A percentile compares a stretch with the other conserved stretches of the same genome.
Conservation (phyloP, 2,329 filamentous ascomycete genomes). For the Aureobasidium musti region DNA sequence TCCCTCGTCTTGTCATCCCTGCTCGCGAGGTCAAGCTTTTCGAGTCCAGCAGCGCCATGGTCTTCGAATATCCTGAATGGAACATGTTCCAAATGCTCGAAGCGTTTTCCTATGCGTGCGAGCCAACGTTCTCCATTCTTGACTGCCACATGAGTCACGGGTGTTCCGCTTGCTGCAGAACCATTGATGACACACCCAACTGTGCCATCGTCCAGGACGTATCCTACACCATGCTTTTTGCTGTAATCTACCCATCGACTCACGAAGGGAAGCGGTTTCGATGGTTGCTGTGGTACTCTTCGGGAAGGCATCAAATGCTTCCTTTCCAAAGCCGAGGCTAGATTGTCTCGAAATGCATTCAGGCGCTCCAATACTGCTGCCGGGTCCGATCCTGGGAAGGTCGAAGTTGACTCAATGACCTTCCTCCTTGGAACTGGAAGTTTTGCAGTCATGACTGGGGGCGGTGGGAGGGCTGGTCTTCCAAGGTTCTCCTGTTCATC, state of each 20-base stretch:
- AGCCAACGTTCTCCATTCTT: slow-evolving; percentile 71
- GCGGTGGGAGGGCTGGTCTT: slow-evolving; percentile 36
- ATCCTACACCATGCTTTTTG: slow-evolving; percentile 81
- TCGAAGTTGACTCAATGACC: slow-evolving; percentile 33
- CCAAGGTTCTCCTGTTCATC: slow-evolving; percentile 37
- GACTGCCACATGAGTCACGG: slow-evolving; percentile 71
- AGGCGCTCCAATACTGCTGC: slow-evolving; percentile 50
- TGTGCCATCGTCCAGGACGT: slow-evolving; percentile 78
- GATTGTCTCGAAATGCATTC: slow-evolving; percentile 50
- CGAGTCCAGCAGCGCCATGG: slow-evolving; percentile 64
- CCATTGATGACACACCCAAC: slow-evolving; percentile 66
- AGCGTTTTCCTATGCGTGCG: slow-evolving; percentile 52
- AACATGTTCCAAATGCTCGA: slow-evolving; percentile 56
- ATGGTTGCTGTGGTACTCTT: slow-evolving; percentile 30
- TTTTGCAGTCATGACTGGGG: slow-evolving; percentile 37
- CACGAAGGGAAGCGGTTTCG: slow-evolving; percentile 55
- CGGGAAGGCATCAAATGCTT: slow-evolving; percentile 45
- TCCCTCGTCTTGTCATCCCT: slow-evolving; percentile 46
- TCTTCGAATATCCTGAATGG: slow-evolving; percentile 73
- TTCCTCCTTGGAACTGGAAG: slow-evolving; percentile 36
- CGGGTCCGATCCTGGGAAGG: slow-evolving; percentile 47
- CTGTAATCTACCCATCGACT: slow-evolving; percentile 87
- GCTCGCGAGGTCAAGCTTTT: slow-evolving; percentile 28
- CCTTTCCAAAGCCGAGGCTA: slow-evolving; percentile 48
- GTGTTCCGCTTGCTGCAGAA: slow-evolving; percentile 50